Evolutionary conservation across 2,329 filamentous ascomycete genomes (phyloP), one percentile per base, ranked within the genome.

Genomic region (Fusarium verrucosum): DNA sequence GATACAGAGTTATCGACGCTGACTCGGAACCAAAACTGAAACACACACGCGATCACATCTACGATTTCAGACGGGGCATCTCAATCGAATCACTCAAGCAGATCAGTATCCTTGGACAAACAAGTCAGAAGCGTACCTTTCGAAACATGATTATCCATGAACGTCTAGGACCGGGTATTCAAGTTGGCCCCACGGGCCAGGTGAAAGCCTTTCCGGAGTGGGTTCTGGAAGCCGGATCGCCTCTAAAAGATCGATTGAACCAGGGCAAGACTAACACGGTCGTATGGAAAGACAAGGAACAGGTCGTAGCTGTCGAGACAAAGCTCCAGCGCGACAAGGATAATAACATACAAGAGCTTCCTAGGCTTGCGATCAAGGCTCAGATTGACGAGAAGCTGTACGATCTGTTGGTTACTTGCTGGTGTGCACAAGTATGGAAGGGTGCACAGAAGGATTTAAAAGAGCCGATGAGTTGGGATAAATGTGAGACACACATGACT

Each of bases 391-490:
- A 72, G n/a, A 75, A 70, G 41, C 28, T 67, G 10, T 54, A 74
- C 32, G 73, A 75, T 58, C 46, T 75, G 3, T 35, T 75, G 13
- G 71, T 75, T 1, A 52, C 71, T 1, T 72, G 71, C 10, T 75
- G 73, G 73, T 69, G 69, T 45, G 71, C 72, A 4, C 56, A 72
- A 6, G 20, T 74, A 5, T 75, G 72, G 72, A 70, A 65, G 11
- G 68, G 73, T 41, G 65, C 70, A 0, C 52, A 62, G 35, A 62
- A 58, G 4, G 66, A 72, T n/a, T 38, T 63, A 16, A 65, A 65
- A n/a, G 63, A 70, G 13, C 54, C 68, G 2, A 42, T 70, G 41
- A 65, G 55, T 6, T 73, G 72, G 72, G 50, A 68, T 6, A 66
- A 70, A 8, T 68, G 73, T 73, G 52, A 40, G 68, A 32, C 10